phyloP scores from a whole-genome alignment of 306 rosid species.

The Carpinus fangiana region DNA sequence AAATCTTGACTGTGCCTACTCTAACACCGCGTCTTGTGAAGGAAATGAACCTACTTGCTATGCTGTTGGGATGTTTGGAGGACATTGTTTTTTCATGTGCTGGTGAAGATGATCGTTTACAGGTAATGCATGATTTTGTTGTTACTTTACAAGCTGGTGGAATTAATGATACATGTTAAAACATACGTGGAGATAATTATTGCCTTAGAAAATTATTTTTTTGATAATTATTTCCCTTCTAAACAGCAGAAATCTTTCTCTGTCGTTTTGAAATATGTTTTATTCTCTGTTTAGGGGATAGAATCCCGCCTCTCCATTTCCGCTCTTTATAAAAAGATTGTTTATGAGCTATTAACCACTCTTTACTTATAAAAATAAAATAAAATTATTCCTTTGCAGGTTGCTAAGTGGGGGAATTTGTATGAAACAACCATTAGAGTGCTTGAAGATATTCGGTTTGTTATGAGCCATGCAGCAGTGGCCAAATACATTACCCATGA shows the following conservation, averaged over 20 bases:
- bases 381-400: conserved; percentile 42
- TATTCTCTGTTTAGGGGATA: neutral
- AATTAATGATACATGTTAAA: neutral
- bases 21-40: conserved; percentile 85
- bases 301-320: neutral
- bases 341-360: neutral
- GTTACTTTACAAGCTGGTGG: neutral
- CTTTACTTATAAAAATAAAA: too few relatives aligned
- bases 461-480: conserved; percentile 80
- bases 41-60: conserved; percentile 79
- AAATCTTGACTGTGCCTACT: conserved; percentile 94
- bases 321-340: neutral
- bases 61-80: conserved; percentile 75
- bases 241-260: neutral
- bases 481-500: conserved; percentile 69
- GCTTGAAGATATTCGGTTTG: conserved; percentile 93
- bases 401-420: conserved; percentile 61
- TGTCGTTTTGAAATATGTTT: neutral
- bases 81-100: conserved; percentile 78
- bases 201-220: neutral
- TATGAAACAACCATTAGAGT: conserved; percentile 75
- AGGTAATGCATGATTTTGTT: conserved; percentile 46
- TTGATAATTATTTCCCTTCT: neutral
- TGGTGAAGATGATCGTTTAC: conserved; percentile 64
- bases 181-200: conserved; percentile 18